Percentiles rank a stretch among this genome's conserved stretches.
Conservation (phyloP, 257 asterid genomes). For the Ilex asprella region DNA sequence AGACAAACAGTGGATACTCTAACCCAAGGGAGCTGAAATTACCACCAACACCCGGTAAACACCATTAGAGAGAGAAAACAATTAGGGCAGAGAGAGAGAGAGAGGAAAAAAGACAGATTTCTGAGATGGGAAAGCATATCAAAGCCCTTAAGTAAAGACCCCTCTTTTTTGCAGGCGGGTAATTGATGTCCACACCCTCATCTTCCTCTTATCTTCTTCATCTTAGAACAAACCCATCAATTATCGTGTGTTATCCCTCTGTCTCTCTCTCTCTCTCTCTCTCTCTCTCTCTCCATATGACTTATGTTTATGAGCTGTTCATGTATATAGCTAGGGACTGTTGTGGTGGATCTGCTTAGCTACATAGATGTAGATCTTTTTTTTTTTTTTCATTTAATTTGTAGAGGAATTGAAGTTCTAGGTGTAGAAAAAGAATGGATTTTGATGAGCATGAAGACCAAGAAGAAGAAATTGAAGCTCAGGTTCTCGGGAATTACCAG, state of each 20-base stretch:
- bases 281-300: too few relatives aligned
- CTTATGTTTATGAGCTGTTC: background rate
- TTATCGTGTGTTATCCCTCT: constrained; percentile 11
- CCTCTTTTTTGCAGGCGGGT: constrained; percentile 20
- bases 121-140: background rate
- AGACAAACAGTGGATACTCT: constrained; percentile 11
- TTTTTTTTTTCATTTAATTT: background rate
- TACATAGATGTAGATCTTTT: background rate
- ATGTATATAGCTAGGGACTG: background rate
- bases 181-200: constrained; percentile 46
- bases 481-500: constrained; percentile 7
- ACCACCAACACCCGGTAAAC: constrained; percentile 1
- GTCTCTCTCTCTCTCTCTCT: background rate
- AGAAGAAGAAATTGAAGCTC: constrained; percentile 21
- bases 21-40: constrained; percentile 15
- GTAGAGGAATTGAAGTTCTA: background rate
- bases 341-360: background rate
- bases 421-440: constrained; percentile 20
- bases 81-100: background rate
- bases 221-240: constrained; percentile 34
- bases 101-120: background rate
- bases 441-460: constrained; percentile 29
- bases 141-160: background rate
- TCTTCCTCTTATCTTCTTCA: constrained; percentile 33
- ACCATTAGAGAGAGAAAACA: background rate